A percentile compares a stretch with the other conserved stretches of the same genome.
These are phyloP conservation scores for Ceratocystiopsis brevicomis DNA, from an alignment of 2,329 filamentous ascomycete species.

Conservation along the genomic window DNA sequence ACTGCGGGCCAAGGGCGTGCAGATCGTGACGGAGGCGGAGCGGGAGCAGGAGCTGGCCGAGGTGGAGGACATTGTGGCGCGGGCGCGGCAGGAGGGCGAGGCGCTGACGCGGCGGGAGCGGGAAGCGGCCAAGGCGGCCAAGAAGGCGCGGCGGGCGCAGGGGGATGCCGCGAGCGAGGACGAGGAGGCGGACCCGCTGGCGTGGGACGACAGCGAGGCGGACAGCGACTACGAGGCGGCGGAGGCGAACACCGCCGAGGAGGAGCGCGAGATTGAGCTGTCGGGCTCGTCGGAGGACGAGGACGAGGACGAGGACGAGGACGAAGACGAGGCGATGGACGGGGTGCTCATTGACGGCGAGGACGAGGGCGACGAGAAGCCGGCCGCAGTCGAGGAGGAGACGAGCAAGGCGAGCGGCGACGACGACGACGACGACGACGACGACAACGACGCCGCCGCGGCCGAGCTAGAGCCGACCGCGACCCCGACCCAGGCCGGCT, in stretches of 20 bases:
- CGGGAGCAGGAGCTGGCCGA: slow-evolving; percentile 63
- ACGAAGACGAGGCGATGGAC: slow-evolving; percentile 10
- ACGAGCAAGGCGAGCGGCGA: too few species aligned
- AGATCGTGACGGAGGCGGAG: slow-evolving; percentile 73
- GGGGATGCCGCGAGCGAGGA: slow-evolving; percentile 28
- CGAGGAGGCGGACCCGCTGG: slow-evolving; percentile 21
- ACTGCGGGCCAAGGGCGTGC: slow-evolving; percentile 60
- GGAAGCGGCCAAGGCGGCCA: slow-evolving; percentile 49
- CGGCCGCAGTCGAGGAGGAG: background rate
- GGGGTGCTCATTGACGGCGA: slow-evolving; percentile 7
- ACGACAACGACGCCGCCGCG: background rate
- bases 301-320: slow-evolving; percentile 3
- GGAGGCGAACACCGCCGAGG: slow-evolving; percentile 11
- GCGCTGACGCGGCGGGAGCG: slow-evolving; percentile 63
- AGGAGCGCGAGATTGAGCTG: slow-evolving; percentile 8
- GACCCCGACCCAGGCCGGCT: slow-evolving; percentile 1
- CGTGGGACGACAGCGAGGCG: slow-evolving; percentile 17
- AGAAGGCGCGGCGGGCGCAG: slow-evolving; percentile 20
- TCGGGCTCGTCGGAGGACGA: slow-evolving; percentile 9
- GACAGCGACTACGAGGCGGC: slow-evolving; percentile 2
- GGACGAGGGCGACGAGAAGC: slow-evolving; percentile 16
- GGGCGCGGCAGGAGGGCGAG: slow-evolving; percentile 61
- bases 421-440: background rate
- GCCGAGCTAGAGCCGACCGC: too few species aligned
- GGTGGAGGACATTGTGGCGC: slow-evolving; percentile 75